phyloP scores from a whole-genome alignment of 2,329 filamentous ascomycete species.

The Pseudocercospora cruenta region DNA sequence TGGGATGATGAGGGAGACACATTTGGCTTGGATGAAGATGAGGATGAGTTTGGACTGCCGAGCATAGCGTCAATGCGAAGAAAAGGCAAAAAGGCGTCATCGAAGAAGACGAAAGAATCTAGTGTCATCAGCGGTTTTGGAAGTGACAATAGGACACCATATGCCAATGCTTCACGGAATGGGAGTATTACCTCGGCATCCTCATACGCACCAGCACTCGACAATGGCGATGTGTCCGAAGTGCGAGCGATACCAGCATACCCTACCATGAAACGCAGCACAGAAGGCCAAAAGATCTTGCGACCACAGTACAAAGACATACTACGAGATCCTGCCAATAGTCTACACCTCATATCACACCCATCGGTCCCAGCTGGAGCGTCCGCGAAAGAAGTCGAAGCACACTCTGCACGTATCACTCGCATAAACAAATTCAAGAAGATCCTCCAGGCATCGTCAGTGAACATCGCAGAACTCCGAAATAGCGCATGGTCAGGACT shows the following conservation, averaged over 20 bases:
- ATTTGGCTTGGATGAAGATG: conserved; percentile 81
- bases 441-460: conserved; percentile 87
- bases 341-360: conserved; percentile 90
- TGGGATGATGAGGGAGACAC: conserved; percentile 77
- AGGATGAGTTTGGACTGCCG: conserved; percentile 93
- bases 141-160: conserved; percentile 23
- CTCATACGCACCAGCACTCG: conserved; percentile 57
- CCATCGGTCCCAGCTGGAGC: conserved; percentile 73
- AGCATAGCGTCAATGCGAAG: conserved; percentile 90
- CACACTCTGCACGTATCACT: conserved; percentile 82
- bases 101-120: conserved; percentile 50
- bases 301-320: conserved; percentile 98
- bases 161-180: conserved; percentile 22
- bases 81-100: conserved; percentile 58
- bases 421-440: conserved; percentile 99
- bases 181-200: conserved; percentile 1
- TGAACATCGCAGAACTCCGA: conserved; percentile 81
- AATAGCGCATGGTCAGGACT: conserved; percentile 91
- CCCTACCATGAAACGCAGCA: conserved; percentile 78
- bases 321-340: conserved; percentile 81
- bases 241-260: conserved; percentile 77
- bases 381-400: conserved; percentile 80
- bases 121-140: conserved; percentile 36
- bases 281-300: conserved; percentile 84
- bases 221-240: conserved; percentile 92